Evolutionary conservation across 2,329 filamentous ascomycete genomes (phyloP), one percentile per base, ranked within the genome.

Genomic region (Metarhizium sp.): DNA sequence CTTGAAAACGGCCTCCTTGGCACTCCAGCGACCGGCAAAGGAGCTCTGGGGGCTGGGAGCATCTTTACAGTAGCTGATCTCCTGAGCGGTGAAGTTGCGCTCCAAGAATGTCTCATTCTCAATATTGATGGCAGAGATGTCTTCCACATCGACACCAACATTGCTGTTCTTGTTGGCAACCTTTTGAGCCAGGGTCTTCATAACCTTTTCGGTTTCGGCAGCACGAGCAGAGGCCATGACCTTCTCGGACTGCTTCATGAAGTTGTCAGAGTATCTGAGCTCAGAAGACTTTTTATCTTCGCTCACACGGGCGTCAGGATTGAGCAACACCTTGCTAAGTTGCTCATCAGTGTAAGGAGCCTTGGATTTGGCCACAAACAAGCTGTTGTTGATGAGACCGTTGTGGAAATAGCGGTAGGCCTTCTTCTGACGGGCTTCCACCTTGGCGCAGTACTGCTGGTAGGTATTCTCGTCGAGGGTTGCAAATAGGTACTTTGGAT

Each of bases 1-100:
- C 82, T 99, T 99, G 81, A 99, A 99, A 1, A 99, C 92, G 32
- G 94, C 94, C 75, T 99, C 94, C 78, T 99, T 99, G 40, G 94
- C 94, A 65, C 87, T 92, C 94, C 94, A 99, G 63, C 91, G 85
- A 51, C 94, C 94, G 5, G 92, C 90, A 73, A 96, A 99, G 52
- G 90, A 95, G 61, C 92, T 89, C 68, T 90, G 90, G 1, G 91
- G 88, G 67, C 82, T 86, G 6, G 90, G 76, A 16, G 90, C 86
- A 66, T 86, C 84, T 60, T 80, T 79, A 78, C 95, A 99, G 77
- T 99, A 97, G 34, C 81, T 79, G 64, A 92, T 88, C 75, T 99
- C 94, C 51, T 79, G 76, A 16, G 78, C 72, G 0, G 94, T 97
- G 73, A 99, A 99, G 76, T 99, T 99, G 64, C 94, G 88, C 74